Base-by-base conservation (phyloP, 108 stramenopile genomes). In the Parmales sp. region DNA sequence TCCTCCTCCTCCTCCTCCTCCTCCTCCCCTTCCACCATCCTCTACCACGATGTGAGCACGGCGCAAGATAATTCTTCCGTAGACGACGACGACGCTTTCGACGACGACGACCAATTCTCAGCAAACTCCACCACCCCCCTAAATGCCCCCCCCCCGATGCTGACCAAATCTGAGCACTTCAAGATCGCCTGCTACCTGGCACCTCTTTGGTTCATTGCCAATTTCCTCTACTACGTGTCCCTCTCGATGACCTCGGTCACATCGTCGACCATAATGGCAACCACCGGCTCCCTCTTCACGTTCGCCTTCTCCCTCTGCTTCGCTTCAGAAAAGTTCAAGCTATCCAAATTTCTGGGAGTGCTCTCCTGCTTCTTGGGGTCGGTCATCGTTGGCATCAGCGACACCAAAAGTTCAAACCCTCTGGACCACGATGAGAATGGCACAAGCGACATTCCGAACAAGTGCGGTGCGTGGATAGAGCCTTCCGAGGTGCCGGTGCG, bases 261-360 rank as follows among this genome's bases (percentile, higher is more conserved):
- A 13, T 90, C 86, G 63, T 84, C 78, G 25, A 99, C 98, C 5
- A 89, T 97, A 0, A 79, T 99, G 71, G 86, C 87, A 38, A 83
- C 81, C 45, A 93, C 89, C 29, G 91, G 95, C 22, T 82, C 84
- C n/a, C 73, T 95, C 13, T 99, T 96, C 72, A 94, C 98, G 13
- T 92, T 95, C 76, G 45, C 80, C 8, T 92, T 95, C 72, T 90
- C 88, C 29, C 65, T 86, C 8, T 70, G 81, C 29, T 76, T 70
- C 2, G 72, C 76, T 23, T 88, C 88, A 72, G 89, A 93, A 72
- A 45, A 44, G 23, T 79, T 85, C 38, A 80, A 75, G 36, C 64
- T 28, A 20, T 46, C 69, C 37, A 89, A 89, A 70, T 69, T 86
- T 4, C 9, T 72, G 4, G 89, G 89, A 19, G 89, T 90, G 9